A percentile compares a stretch with the other conserved stretches of the same genome.
Conservation (phyloP, 257 asterid species). For the Fraxinus pennsylvanica region DNA sequence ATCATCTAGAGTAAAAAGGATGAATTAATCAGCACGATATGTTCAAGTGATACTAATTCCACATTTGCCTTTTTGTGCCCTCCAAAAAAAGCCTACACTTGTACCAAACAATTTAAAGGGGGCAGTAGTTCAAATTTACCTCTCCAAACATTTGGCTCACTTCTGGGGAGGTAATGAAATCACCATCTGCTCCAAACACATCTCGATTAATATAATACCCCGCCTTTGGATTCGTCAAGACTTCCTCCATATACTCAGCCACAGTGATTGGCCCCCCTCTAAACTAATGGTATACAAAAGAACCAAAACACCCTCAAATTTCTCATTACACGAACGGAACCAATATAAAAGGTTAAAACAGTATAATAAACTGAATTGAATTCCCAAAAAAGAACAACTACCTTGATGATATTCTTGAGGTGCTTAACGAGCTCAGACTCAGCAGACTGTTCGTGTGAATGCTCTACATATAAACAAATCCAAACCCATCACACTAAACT, state of each 20-base stretch:
- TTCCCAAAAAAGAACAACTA: constrained; percentile 3
- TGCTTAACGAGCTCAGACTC: constrained; percentile 87
- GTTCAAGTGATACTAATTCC: background rate
- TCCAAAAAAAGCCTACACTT: background rate
- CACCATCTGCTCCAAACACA: constrained; percentile 91
- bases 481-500: constrained; percentile 3
- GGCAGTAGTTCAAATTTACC: constrained; percentile 41
- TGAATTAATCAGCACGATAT: constrained; percentile 14
- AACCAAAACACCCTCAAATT: constrained; percentile 20
- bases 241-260: constrained; percentile 98
- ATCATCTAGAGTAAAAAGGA: constrained; percentile 55
- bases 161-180: constrained; percentile 97
- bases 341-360: background rate
- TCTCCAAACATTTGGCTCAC: constrained; percentile 99
- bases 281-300: constrained; percentile 46
- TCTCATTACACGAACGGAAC: background rate
- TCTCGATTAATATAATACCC: constrained; percentile 93
- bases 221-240: constrained; percentile 82
- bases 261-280: constrained; percentile 97
- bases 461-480: constrained; percentile 50
- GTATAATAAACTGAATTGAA: background rate
- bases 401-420: constrained; percentile 83
- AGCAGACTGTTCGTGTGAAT: constrained; percentile 61
- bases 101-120: too few species aligned
- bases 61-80: background rate